Percentiles rank a stretch among this genome's conserved stretches.
Conservation (phyloP, 2,329 filamentous ascomycete species). For the Fusarium sp. region DNA sequence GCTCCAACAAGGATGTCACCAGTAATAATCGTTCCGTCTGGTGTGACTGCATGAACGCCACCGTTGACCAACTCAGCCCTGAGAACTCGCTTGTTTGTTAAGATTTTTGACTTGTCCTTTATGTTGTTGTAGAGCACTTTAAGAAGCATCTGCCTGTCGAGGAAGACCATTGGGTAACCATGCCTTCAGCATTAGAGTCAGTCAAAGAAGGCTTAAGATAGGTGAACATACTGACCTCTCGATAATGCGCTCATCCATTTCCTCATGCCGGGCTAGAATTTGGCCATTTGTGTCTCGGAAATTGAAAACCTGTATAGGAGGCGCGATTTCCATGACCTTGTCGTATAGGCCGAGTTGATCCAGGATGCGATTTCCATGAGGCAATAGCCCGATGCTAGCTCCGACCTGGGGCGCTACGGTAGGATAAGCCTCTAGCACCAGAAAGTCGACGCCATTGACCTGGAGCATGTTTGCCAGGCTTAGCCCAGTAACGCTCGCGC, state of each 20-base stretch:
- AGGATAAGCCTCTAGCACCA: not conserved
- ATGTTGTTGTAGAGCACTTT: not conserved
- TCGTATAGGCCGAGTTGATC: not conserved
- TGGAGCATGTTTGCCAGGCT: conserved; percentile 2
- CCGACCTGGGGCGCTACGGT: not conserved
- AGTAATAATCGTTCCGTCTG: not conserved
- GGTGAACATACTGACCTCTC: not conserved
- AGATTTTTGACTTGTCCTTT: not conserved
- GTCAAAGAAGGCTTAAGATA: not conserved
- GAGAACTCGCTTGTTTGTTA: not conserved
- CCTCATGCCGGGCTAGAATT: not conserved
- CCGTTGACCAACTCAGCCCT: not conserved
- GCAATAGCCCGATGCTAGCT: not conserved
- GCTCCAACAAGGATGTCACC: not conserved
- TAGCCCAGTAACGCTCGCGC: not conserved
- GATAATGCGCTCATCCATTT: not conserved
- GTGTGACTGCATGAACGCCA: not conserved
- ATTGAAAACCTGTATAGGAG: not conserved
- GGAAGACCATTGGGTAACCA: not conserved
- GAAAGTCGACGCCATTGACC: not conserved
- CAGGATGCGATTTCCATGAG: not conserved
- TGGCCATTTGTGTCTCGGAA: not conserved
- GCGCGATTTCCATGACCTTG: not conserved
- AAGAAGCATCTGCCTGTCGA: not conserved
- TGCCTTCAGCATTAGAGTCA: not conserved